phyloP scores from a whole-genome alignment of 23 red algal genomes.

The Gracilariopsis chorda region DNA sequence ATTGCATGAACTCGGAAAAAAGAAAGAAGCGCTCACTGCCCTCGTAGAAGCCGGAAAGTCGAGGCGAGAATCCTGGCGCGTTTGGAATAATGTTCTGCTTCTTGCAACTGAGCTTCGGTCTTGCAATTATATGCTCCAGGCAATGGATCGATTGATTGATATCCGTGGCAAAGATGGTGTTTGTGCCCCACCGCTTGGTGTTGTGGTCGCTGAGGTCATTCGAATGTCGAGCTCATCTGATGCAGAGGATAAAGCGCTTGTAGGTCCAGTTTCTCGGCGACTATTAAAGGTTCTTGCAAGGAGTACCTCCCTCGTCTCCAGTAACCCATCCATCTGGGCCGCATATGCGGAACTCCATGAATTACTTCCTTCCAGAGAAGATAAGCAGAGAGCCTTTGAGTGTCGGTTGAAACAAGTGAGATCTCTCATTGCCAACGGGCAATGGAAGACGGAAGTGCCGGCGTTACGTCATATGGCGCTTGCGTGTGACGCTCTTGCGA shows the following conservation, averaged over 20 bases:
- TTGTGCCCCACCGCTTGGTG: slow-evolving; percentile 23
- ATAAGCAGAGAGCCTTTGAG: slow-evolving; percentile 34
- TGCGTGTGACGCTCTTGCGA: slow-evolving; percentile 36
- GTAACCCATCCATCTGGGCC: slow-evolving; percentile 77
- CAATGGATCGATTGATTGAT: slow-evolving; percentile 59
- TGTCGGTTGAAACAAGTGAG: slow-evolving; percentile 56
- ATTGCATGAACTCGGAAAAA: slow-evolving; percentile 67
- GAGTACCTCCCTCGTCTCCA: slow-evolving; percentile 71
- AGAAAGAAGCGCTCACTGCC: slow-evolving; percentile 72
- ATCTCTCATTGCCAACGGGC: slow-evolving; percentile 38
- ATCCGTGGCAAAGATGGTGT: slow-evolving; percentile 70
- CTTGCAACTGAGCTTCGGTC: slow-evolving; percentile 48
- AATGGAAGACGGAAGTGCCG: slow-evolving; percentile 47
- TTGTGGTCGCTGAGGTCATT: slow-evolving; percentile 64
- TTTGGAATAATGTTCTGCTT: slow-evolving; percentile 70
- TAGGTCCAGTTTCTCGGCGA: slow-evolving; percentile 27
- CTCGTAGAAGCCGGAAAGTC: slow-evolving; percentile 62
- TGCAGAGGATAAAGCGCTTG: slow-evolving; percentile 42
- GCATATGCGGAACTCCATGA: slow-evolving; percentile 71
- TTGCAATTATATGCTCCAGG: slow-evolving; percentile 17
- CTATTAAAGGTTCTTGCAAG: slow-evolving; percentile 70
- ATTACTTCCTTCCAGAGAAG: slow-evolving; percentile 1
- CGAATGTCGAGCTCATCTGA: slow-evolving; percentile 34
- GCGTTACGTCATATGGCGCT: slow-evolving; percentile 49
- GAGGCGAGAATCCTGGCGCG: slow-evolving; percentile 69